Evolutionary conservation across 805 yeast genomes (phyloP).

Genomic region (Kuraishia capsulata): DNA sequence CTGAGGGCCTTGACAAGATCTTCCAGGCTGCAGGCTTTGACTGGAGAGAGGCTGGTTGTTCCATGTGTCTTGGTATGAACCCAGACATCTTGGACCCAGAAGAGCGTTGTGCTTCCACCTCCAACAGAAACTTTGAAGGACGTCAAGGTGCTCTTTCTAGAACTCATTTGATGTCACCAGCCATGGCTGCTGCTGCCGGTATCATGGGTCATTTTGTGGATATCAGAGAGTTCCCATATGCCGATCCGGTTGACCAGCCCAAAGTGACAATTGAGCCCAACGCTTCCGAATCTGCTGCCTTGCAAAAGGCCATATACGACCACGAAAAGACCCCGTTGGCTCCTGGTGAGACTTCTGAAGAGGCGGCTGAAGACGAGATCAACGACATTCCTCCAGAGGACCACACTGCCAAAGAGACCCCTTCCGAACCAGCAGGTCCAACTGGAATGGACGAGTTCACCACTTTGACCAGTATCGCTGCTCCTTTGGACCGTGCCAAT

Average conservation of each 20-base stretch:
- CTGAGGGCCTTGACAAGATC: constrained; percentile 87
- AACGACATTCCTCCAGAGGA: constrained; percentile 55
- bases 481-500: constrained; percentile 90
- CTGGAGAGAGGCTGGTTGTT: constrained; percentile 99
- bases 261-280: constrained; percentile 36
- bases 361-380: constrained; percentile 38
- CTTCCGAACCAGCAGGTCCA: constrained; percentile 20
- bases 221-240: constrained; percentile 71
- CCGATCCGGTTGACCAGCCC: constrained; percentile 48
- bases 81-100: constrained; percentile 93
- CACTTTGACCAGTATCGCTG: constrained; percentile 77
- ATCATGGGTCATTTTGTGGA: constrained; percentile 85
- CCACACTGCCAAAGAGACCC: constrained; percentile 28
- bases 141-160: constrained; percentile 96
- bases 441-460: constrained; percentile 69
- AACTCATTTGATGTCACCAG: constrained; percentile 97
- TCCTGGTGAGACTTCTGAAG: constrained; percentile 42
- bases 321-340: constrained; percentile 60
- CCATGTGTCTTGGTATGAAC: constrained; percentile 99
- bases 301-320: constrained; percentile 63
- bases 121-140: constrained; percentile 98
- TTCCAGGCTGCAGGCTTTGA: constrained; percentile 90
- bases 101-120: constrained; percentile 98
- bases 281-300: constrained; percentile 41
- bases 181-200: constrained; percentile 99